phyloP scores from a whole-genome alignment of 345 rosid genomes.

The Camelina laxa region DNA sequence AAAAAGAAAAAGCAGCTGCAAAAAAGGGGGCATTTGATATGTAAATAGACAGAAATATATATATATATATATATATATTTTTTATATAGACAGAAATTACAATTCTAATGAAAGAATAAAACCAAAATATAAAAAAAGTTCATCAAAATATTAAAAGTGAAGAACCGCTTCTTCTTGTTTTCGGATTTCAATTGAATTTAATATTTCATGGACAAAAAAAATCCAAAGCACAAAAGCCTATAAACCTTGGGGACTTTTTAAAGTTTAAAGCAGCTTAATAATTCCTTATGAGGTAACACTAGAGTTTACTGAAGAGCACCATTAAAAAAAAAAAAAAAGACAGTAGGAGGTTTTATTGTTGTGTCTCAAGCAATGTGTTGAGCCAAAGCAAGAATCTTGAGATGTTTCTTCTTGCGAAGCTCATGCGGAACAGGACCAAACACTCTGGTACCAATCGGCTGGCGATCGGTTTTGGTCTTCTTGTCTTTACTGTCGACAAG shows the following conservation, averaged over 20 bases:
- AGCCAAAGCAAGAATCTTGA: constrained; percentile 79
- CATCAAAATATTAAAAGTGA: too few species aligned
- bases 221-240: not conserved
- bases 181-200: not conserved
- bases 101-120: too few species aligned
- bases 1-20: too few species aligned
- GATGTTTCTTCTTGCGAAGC: constrained; percentile 85
- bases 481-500: constrained; percentile 58
- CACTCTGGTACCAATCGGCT: constrained; percentile 82
- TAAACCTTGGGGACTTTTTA: not conserved
- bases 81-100: too few species aligned
- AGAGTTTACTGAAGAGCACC: not conserved
- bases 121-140: too few species aligned
- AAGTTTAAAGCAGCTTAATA: not conserved
- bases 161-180: too few species aligned
- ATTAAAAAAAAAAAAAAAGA: not conserved
- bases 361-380: constrained; percentile 67
- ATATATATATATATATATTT: too few species aligned
- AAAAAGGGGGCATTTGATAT: too few species aligned
- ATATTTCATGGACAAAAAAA: not conserved
- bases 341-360: not conserved
- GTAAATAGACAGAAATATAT: too few species aligned
- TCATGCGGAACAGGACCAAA: constrained; percentile 94
- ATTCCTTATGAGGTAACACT: not conserved
- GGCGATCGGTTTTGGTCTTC: constrained; percentile 53